Percentiles rank a stretch among this genome's conserved stretches.
Conservation (phyloP, 768 basidiomycete genomes). For the Leccinellum luteum region DNA sequence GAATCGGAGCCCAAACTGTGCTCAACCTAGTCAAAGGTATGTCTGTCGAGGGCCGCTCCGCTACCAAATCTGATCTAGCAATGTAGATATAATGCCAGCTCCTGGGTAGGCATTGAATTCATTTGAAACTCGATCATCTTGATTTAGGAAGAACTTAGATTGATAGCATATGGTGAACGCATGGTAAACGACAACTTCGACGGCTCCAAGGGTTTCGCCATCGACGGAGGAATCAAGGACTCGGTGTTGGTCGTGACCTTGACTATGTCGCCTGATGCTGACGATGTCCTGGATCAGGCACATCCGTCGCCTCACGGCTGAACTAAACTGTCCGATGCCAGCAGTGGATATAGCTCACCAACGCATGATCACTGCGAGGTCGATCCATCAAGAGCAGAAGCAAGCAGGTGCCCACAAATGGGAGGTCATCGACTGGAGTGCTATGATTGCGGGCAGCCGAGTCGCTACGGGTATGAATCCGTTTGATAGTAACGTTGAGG, state of each 20-base stretch:
- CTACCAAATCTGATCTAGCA: conserved; percentile 13
- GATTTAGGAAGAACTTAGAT: conserved; percentile 32
- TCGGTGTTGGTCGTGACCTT: conserved; percentile 46
- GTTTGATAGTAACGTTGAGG: conserved; percentile 35
- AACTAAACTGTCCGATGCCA: conserved; percentile 70
- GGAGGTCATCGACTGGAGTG: conserved; percentile 79
- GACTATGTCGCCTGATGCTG: neutral
- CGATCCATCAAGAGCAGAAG: conserved; percentile 53
- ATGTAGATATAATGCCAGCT: conserved; percentile 64
- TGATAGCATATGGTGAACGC: conserved; percentile 58
- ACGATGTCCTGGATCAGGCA: conserved; percentile 39
- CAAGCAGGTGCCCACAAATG: conserved; percentile 47
- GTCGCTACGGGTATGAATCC: conserved; percentile 66
- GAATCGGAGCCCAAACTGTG: conserved; percentile 64
- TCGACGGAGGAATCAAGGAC: conserved; percentile 89
- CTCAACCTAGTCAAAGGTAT: conserved; percentile 57
- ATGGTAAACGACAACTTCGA: conserved; percentile 77
- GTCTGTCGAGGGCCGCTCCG: neutral
- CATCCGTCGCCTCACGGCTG: conserved; percentile 66
- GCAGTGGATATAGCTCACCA: conserved; percentile 69
- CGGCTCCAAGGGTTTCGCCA: conserved; percentile 68
- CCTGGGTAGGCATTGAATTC: conserved; percentile 42
- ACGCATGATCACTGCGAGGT: conserved; percentile 75
- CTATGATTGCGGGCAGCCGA: conserved; percentile 72
- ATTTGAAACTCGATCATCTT: neutral